Conservation (phyloP, 75 land plant species). For the Selaginella tamariscina region DNA sequence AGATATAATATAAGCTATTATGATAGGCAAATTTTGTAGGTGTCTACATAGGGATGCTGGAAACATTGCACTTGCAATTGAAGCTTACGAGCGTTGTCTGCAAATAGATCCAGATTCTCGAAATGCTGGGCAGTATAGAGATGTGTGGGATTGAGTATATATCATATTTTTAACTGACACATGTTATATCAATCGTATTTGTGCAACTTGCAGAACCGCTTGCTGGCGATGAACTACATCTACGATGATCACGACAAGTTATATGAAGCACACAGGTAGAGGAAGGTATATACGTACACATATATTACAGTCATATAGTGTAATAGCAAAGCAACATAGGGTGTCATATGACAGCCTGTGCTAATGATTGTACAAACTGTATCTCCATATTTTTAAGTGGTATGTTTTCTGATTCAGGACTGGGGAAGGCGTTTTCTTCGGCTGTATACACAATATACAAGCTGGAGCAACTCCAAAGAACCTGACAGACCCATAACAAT, state of each 20-base stretch:
- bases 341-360: too few species aligned
- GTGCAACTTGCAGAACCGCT: constrained; percentile 53
- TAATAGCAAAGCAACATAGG: too few species aligned
- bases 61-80: constrained; percentile 64
- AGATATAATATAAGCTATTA: too few species aligned
- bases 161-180: neutral
- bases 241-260: constrained; percentile 81
- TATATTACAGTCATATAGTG: too few species aligned
- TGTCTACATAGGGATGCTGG: constrained; percentile 97
- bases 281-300: neutral
- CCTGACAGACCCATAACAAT: constrained; percentile 70
- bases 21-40: constrained; percentile 31
- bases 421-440: constrained; percentile 89
- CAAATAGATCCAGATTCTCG: constrained; percentile 97
- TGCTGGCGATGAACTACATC: constrained; percentile 90
- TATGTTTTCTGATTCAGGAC: constrained; percentile 26
- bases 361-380: neutral
- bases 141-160: constrained; percentile 25
- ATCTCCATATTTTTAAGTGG: neutral
- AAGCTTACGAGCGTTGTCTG: constrained; percentile 94
- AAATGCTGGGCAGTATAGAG: constrained; percentile 99
- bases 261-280: constrained; percentile 83
- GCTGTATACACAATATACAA: constrained; percentile 54
- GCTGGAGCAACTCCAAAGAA: constrained; percentile 82
- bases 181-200: neutral